A percentile compares a stretch with the other conserved stretches of the same genome.
phyloP scores from a whole-genome alignment of 2,329 filamentous ascomycete genomes.

The Dactylellina parvicollis region DNA sequence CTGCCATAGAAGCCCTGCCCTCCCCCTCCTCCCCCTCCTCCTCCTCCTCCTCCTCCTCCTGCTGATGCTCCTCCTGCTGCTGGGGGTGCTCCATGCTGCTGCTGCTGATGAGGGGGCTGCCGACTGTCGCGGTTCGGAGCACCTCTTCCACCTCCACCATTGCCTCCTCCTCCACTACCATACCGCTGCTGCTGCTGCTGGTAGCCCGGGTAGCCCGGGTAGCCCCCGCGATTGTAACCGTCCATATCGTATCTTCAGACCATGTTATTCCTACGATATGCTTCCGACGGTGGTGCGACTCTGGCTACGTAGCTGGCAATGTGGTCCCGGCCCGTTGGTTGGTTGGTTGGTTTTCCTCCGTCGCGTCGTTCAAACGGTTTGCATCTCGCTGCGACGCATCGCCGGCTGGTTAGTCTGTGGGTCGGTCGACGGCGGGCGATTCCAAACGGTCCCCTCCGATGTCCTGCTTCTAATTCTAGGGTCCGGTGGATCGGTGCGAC shows the following conservation, averaged over 20 bases:
- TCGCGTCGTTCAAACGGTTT: too few species aligned
- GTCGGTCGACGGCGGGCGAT: background rate
- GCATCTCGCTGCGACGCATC: too few species aligned
- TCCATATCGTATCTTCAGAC: slow-evolving; percentile 23
- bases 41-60: background rate
- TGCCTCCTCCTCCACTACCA: slow-evolving; percentile 11
- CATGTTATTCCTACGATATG: slow-evolving; percentile 1
- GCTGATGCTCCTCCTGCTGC: background rate
- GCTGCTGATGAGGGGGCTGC: slow-evolving; percentile 3
- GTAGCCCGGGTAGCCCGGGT: slow-evolving; percentile 31
- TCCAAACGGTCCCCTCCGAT: slow-evolving; percentile 13
- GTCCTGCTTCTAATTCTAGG: background rate
- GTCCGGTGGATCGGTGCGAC: background rate
- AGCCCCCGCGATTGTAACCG: slow-evolving; percentile 38
- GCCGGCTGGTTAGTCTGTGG: slow-evolving; percentile 3
- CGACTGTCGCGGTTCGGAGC: background rate
- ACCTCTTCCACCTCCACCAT: background rate
- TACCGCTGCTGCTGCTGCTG: slow-evolving; percentile 13
- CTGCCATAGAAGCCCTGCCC: slow-evolving; percentile 31
- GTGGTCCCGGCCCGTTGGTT: too few species aligned
- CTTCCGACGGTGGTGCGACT: too few species aligned
- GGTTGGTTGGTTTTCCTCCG: too few species aligned
- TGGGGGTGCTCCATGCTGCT: background rate
- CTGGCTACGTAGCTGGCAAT: too few species aligned
- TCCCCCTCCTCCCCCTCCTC: background rate